Evolutionary conservation across 1,284 basidiomycete species (phyloP).

Genomic region (Cryptococcus deneoformans): DNA sequence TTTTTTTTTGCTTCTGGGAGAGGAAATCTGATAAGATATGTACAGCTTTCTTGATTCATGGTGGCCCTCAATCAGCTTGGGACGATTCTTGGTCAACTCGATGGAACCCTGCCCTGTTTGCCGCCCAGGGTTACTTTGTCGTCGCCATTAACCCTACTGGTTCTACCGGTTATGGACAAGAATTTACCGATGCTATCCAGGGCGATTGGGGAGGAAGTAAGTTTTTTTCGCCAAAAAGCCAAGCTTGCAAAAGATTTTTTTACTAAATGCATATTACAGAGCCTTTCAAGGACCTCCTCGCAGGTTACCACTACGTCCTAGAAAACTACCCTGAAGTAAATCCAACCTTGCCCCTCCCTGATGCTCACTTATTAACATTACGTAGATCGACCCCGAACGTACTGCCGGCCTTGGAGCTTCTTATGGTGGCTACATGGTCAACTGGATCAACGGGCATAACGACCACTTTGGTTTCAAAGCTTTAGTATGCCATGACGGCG

Average conservation of each 20-base stretch:
- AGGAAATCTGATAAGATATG: not conserved
- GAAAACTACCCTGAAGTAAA: slow-evolving; percentile 66
- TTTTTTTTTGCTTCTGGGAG: not conserved
- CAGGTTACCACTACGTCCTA: slow-evolving; percentile 70
- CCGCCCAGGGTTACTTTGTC: slow-evolving; percentile 64
- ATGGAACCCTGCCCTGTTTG: slow-evolving; percentile 74
- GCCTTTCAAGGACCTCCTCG: slow-evolving; percentile 74
- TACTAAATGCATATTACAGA: slow-evolving; percentile 45
- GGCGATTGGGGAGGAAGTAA: slow-evolving; percentile 46
- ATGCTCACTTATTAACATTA: slow-evolving; percentile 54
- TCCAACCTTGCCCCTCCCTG: slow-evolving; percentile 1
- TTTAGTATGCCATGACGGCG: slow-evolving; percentile 83
- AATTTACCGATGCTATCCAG: slow-evolving; percentile 67
- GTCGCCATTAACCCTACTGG: slow-evolving; percentile 86
- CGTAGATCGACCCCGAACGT: slow-evolving; percentile 59
- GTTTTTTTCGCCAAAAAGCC: slow-evolving; percentile 2
- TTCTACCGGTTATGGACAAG: slow-evolving; percentile 84
- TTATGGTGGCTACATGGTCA: slow-evolving; percentile 55
- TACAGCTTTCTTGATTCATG: slow-evolving; percentile 46
- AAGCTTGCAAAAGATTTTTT: not conserved
- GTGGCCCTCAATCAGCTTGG: slow-evolving; percentile 58
- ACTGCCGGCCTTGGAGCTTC: slow-evolving; percentile 61
- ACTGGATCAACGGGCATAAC: slow-evolving; percentile 93
- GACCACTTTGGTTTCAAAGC: slow-evolving; percentile 79
- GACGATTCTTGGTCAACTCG: slow-evolving; percentile 36